phyloP scores from a whole-genome alignment of 345 rosid genomes.

The Abelmoschus esculentus region DNA sequence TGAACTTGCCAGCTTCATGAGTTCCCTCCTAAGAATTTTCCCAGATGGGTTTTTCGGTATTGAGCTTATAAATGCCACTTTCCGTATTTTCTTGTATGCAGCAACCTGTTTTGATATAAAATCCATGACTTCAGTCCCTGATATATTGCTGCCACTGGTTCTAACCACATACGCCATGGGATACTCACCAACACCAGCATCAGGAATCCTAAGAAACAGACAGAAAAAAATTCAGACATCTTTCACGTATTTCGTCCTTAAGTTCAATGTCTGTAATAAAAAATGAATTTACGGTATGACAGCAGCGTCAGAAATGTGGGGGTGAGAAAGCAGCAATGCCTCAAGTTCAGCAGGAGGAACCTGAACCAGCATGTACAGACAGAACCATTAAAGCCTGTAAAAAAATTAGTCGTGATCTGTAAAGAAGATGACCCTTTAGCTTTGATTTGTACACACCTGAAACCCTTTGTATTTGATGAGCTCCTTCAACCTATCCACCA shows the following conservation, averaged over 20 bases:
- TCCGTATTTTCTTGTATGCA: constrained; percentile 66
- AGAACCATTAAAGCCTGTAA: background rate
- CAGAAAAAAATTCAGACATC: too few relatives aligned
- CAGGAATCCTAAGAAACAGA: constrained; percentile 52
- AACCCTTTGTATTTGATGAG: constrained; percentile 90
- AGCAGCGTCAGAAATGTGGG: constrained; percentile 24
- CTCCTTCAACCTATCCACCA: constrained; percentile 90
- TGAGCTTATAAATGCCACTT: constrained; percentile 47
- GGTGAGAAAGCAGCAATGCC: constrained; percentile 66
- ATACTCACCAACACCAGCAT: constrained; percentile 67
- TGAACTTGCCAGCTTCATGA: constrained; percentile 68
- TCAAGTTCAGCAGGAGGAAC: constrained; percentile 94
- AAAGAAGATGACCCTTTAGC: background rate
- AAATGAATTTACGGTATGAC: constrained; percentile 93
- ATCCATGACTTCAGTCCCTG: constrained; percentile 48
- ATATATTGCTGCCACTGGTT: constrained; percentile 40
- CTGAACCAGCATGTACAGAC: constrained; percentile 21
- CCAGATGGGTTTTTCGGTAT: constrained; percentile 80
- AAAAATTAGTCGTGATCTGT: background rate
- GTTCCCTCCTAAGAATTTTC: constrained; percentile 77
- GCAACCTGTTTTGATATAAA: constrained; percentile 67
- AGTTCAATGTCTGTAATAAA: too few relatives aligned
- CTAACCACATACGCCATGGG: constrained; percentile 85
- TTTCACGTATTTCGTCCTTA: too few relatives aligned
- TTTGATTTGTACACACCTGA: constrained; percentile 40